These are phyloP conservation scores for Kwoniella sp. DNA, from an alignment of 768 basidiomycete genomes.

Conservation along the genomic window DNA sequence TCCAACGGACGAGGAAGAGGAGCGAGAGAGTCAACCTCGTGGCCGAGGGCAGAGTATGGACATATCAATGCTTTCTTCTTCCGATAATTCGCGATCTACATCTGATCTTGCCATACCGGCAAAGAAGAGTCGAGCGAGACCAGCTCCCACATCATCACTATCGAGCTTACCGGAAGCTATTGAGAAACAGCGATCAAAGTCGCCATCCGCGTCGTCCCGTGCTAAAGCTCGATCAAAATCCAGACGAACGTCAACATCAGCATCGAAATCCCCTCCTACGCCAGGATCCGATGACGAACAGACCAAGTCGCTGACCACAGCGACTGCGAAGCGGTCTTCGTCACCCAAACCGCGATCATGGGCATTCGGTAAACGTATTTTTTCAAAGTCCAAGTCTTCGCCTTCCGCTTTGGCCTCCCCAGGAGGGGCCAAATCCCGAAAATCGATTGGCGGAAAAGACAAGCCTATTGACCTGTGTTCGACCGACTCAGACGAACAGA, in stretches of 20 bases:
- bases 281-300: background rate
- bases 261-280: background rate
- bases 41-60: no score
- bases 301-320: background rate
- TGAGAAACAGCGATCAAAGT: background rate
- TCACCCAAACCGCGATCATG: slow-evolving; percentile 8
- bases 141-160: slow-evolving; percentile 15
- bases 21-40: background rate
- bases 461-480: slow-evolving; percentile 24
- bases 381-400: slow-evolving; percentile 22
- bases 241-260: background rate
- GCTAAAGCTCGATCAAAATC: slow-evolving; percentile 5
- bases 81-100: background rate
- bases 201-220: background rate
- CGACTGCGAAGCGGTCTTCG: background rate
- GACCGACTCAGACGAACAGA: slow-evolving; percentile 7
- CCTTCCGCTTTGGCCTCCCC: slow-evolving; percentile 13
- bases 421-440: background rate
- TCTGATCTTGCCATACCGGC: background rate
- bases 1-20: slow-evolving; percentile 21
- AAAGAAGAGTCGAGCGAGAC: slow-evolving; percentile 12
- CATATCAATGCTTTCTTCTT: background rate
- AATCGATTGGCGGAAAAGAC: slow-evolving; percentile 3
- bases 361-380: slow-evolving; percentile 12
- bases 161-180: slow-evolving; percentile 14